Conservation (phyloP, 176 grass and related monocot genomes). For the Ananas comosus region DNA sequence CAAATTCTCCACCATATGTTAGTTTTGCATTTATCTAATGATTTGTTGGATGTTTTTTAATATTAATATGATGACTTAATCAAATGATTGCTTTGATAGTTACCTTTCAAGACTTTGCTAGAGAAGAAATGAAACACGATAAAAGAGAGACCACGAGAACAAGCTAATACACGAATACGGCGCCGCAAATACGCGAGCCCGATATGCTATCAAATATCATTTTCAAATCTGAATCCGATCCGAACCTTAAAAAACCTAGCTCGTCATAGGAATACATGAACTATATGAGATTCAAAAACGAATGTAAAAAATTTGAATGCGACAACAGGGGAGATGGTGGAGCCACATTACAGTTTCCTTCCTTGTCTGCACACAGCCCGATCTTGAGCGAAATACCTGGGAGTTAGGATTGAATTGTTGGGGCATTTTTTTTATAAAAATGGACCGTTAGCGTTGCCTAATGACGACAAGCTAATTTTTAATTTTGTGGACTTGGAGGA, state of each 20-base stretch:
- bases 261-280: too few relatives aligned
- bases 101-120: slow-evolving; percentile 5
- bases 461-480: not conserved
- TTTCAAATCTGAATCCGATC: too few relatives aligned
- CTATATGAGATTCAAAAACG: too few relatives aligned
- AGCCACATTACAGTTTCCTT: not conserved
- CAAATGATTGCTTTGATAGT: slow-evolving; percentile 10
- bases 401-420: not conserved
- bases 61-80: not conserved
- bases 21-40: too few relatives aligned
- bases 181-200: too few relatives aligned
- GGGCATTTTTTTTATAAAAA: not conserved
- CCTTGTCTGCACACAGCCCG: not conserved
- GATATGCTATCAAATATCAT: too few relatives aligned
- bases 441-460: not conserved
- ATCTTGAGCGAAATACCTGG: not conserved
- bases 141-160: not conserved
- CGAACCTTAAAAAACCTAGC: too few relatives aligned
- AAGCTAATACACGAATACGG: not conserved
- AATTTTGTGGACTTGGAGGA: not conserved
- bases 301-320: too few relatives aligned
- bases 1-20: not conserved
- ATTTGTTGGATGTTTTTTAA: too few relatives aligned
- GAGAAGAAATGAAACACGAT: not conserved
- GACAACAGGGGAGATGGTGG: too few relatives aligned